These are phyloP conservation scores for Acacia confusa DNA, from an alignment of 306 rosid species.

Conservation along the genomic window DNA sequence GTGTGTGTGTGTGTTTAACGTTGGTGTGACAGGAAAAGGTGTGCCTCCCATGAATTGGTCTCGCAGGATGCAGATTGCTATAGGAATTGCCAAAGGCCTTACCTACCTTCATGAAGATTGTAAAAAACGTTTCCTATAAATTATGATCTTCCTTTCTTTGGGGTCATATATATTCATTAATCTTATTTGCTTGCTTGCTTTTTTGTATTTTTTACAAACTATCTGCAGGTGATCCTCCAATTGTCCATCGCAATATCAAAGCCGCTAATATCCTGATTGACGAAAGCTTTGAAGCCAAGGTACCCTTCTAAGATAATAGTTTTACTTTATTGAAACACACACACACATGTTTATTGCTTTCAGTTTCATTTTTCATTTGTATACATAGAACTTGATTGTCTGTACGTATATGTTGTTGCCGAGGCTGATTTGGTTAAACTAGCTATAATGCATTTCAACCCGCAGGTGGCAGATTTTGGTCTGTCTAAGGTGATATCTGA, in stretches of 20 bases:
- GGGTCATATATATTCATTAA: background rate
- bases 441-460: constrained; percentile 9
- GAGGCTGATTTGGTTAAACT: constrained; percentile 7
- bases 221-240: constrained; percentile 83
- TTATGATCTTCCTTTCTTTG: background rate
- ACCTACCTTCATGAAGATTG: constrained; percentile 92
- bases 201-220: background rate
- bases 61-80: constrained; percentile 67
- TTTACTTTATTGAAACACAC: background rate
- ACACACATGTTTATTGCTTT: too few species aligned
- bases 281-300: constrained; percentile 80
- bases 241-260: constrained; percentile 90
- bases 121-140: constrained; percentile 15
- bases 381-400: background rate
- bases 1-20: background rate
- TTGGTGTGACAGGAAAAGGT: constrained; percentile 50
- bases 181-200: background rate
- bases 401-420: background rate
- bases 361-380: too few species aligned
- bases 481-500: constrained; percentile 80
- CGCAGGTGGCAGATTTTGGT: constrained; percentile 94
- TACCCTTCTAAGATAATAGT: background rate
- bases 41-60: constrained; percentile 74
- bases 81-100: constrained; percentile 85
- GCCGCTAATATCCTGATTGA: constrained; percentile 83